These are phyloP conservation scores for Amanita pallidorosea DNA, from an alignment of 768 basidiomycete genomes.

Conservation along the genomic window DNA sequence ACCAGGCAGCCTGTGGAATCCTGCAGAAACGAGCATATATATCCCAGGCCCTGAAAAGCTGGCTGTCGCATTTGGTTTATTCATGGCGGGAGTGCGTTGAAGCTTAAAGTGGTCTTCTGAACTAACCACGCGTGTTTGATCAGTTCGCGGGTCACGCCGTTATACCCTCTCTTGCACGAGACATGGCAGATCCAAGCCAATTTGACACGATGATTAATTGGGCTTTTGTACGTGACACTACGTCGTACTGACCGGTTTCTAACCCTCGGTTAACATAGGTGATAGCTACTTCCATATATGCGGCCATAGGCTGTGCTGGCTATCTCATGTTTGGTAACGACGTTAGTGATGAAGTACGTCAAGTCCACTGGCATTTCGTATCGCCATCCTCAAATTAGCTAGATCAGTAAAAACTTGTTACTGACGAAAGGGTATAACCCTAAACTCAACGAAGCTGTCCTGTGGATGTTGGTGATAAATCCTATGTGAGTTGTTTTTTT, in stretches of 20 bases:
- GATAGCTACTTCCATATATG: constrained; percentile 51
- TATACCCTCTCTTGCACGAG: constrained; percentile 80
- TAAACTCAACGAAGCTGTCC: constrained; percentile 55
- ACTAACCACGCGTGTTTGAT: not conserved
- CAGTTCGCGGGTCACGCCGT: constrained; percentile 90
- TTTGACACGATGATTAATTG: constrained; percentile 79
- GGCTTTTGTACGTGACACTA: constrained; percentile 57
- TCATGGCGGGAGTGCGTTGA: constrained; percentile 77
- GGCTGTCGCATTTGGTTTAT: constrained; percentile 76
- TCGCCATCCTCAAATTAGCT: constrained; percentile 1
- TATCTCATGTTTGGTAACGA: constrained; percentile 84
- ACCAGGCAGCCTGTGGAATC: constrained; percentile 76
- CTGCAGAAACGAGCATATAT: constrained; percentile 55
- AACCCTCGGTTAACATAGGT: constrained; percentile 25
- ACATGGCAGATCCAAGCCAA: constrained; percentile 76
- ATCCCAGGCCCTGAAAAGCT: constrained; percentile 45
- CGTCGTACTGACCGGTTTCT: not conserved
- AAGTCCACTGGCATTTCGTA: not conserved
- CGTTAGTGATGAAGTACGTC: constrained; percentile 70
- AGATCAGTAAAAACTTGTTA: constrained; percentile 82
- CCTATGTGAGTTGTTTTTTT: constrained; percentile 42
- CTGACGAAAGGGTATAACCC: constrained; percentile 63
- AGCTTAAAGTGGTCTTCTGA: not conserved
- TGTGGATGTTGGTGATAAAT: constrained; percentile 81
- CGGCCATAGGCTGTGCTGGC: constrained; percentile 68